Evolutionary conservation across 805 yeast species (phyloP), one percentile per base, ranked within the genome.

Genomic region (Candida schatavii): DNA sequence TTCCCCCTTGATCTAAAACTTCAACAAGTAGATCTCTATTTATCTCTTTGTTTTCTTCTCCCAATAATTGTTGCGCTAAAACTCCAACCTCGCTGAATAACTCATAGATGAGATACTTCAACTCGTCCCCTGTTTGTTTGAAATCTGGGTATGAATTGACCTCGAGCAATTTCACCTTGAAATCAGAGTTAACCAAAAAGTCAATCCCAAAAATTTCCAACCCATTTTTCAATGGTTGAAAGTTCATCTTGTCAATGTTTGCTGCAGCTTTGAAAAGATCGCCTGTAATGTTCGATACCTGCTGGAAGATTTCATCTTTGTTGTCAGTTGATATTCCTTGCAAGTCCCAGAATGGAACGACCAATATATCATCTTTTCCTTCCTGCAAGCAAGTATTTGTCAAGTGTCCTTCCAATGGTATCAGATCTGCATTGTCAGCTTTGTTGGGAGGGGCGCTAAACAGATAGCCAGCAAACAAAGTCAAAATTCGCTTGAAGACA

Each of bases 91-190:
- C 74, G 21, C 75, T 80, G 53, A 90, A 85, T 34, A 90, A 66
- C 27, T 75, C 84, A 47, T 73, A 72, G 23, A 93, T 85, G 18
- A 88, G 54, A 2, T 52, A 68, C 55, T 84, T 85, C 51, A 91
- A 68, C 5, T 76, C 84, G 13, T 68, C 77, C 14, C 99, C 99
- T 0, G 98, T 93, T 64, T 93, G 99, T 55, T 88, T 89, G 66
- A 93, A 93, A 58, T 93, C 99, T 1, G 99, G 99, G 56, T 84
- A 93, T 13, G 98, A 83, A 55, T 93, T 93, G 35, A 89, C 87
- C 61, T 93, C 98, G 32, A 91, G 64, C 21, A 93, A 57, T 35
- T 70, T 72, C 2, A 85, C 91, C 11, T 72, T 59, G 18, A 61
- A 56, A 23, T 77, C 67, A 2, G 62, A 66, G 51, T 80, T 82